Evolutionary conservation across 257 asterid genomes (phyloP).

Genomic region (Ehretia macrophylla): DNA sequence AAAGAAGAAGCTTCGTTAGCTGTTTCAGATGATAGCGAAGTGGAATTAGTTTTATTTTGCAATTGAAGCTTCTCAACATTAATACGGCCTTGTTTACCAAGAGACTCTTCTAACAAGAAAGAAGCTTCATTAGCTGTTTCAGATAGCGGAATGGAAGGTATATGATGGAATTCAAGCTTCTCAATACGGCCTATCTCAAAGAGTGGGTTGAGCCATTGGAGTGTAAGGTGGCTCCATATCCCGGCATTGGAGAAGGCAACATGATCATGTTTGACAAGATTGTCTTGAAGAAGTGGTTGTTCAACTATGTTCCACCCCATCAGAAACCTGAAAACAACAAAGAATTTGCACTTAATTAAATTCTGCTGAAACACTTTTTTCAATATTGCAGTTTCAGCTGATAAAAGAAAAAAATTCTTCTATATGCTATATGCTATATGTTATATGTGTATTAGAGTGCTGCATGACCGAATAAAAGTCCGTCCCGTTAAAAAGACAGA

Average conservation of each 20-base stretch:
- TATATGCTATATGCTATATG: no score
- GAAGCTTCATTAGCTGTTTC: slow-evolving; percentile 69
- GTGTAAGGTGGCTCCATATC: slow-evolving; percentile 62
- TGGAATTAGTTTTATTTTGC: no score
- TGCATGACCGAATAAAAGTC: no score
- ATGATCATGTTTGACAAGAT: slow-evolving; percentile 22
- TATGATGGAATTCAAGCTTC: slow-evolving; percentile 42
- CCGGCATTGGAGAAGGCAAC: slow-evolving; percentile 60
- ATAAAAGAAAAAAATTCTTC: no score
- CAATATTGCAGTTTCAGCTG: no score
- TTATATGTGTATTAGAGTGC: no score
- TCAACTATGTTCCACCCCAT: no score
- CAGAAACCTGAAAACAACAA: no score
- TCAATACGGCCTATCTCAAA: slow-evolving; percentile 46
- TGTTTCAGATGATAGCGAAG: slow-evolving; percentile 52
- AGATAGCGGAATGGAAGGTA: slow-evolving; percentile 55
- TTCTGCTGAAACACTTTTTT: no score
- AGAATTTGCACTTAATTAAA: no score
- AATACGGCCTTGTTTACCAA: slow-evolving; percentile 5
- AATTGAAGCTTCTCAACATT: slow-evolving; percentile 37
- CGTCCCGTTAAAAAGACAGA: no score
- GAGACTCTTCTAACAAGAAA: slow-evolving; percentile 55
- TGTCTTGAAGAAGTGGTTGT: no score
- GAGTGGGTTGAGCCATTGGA: slow-evolving; percentile 78
- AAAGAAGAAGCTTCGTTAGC: slow-evolving; percentile 62